These are phyloP conservation scores for Corchorus capsularis DNA, from an alignment of 345 rosid species.

Conservation along the genomic window DNA sequence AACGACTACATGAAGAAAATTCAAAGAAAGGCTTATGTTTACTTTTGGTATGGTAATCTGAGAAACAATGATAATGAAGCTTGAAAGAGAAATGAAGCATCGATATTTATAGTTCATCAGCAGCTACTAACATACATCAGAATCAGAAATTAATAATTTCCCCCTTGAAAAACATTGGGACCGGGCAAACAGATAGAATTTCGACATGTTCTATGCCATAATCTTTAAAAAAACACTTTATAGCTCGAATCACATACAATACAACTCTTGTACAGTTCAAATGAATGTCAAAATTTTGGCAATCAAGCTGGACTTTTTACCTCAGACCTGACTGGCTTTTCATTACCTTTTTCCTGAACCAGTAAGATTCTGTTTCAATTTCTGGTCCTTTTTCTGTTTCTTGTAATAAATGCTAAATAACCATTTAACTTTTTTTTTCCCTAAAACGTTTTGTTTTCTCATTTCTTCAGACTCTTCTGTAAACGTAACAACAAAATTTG, in stretches of 20 bases:
- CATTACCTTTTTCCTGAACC: not conserved
- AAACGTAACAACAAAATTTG: not conserved
- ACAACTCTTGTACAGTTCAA: not conserved
- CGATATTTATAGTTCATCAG: not conserved
- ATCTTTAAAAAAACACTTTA: not conserved
- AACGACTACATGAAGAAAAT: not conserved
- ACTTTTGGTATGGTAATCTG: not conserved
- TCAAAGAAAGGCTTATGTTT: not conserved
- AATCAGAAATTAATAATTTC: not conserved
- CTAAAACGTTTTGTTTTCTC: not conserved
- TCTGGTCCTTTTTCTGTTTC: not conserved
- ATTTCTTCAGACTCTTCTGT: constrained; percentile 2
- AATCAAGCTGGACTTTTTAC: not conserved
- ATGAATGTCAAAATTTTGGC: not conserved
- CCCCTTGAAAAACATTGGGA: not conserved
- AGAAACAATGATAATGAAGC: not conserved
- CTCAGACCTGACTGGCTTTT: not conserved
- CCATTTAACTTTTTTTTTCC: not conserved
- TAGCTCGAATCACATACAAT: not conserved
- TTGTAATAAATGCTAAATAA: not conserved
- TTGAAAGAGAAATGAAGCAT: not conserved
- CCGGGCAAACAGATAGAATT: not conserved
- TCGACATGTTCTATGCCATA: not conserved
- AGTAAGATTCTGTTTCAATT: not conserved
- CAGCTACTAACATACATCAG: not conserved